Conservation (phyloP, 495 filamentous ascomycete species). For the Penicillium taxi region DNA sequence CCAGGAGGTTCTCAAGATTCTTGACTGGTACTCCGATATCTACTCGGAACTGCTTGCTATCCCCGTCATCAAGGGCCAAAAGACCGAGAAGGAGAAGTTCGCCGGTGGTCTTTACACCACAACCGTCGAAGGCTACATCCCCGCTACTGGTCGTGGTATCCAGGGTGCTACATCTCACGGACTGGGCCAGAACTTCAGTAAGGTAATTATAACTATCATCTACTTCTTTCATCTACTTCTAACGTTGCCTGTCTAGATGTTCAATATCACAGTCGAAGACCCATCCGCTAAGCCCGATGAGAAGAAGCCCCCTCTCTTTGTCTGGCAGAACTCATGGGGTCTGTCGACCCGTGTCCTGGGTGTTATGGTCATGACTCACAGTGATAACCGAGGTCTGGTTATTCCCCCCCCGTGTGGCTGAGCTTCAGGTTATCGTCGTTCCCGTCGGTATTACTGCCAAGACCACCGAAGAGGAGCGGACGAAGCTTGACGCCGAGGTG, state of each 20-base stretch:
- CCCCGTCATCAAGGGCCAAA: conserved; percentile 81
- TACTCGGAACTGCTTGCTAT: conserved; percentile 92
- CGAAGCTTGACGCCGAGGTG: conserved; percentile 61
- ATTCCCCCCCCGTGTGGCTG: conserved; percentile 85
- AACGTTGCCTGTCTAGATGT: no score
- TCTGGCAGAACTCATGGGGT: conserved; percentile 99
- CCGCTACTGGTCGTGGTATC: conserved; percentile 78
- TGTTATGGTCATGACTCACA: conserved; percentile 97
- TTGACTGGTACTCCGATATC: conserved; percentile 84
- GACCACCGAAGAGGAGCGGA: conserved; percentile 66
- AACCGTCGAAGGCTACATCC: conserved; percentile 59
- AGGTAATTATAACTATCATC: not conserved
- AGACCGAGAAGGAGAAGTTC: conserved; percentile 91
- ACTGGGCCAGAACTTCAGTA: conserved; percentile 41
- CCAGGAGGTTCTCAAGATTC: conserved; percentile 80
- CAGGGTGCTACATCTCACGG: conserved; percentile 93
- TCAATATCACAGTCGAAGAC: conserved; percentile 92
- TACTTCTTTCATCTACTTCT: no score
- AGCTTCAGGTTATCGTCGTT: conserved; percentile 75
- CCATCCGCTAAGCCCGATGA: conserved; percentile 70
- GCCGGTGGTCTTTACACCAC: conserved; percentile 93
- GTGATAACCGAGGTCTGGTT: conserved; percentile 88
- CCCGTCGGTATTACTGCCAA: conserved; percentile 92
- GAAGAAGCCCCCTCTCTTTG: conserved; percentile 58
- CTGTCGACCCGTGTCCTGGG: conserved; percentile 91